Percentiles rank a stretch among this genome's conserved stretches.
Conservation (phyloP, 2,329 filamentous ascomycete species). For the Epicoccum sorghinum region DNA sequence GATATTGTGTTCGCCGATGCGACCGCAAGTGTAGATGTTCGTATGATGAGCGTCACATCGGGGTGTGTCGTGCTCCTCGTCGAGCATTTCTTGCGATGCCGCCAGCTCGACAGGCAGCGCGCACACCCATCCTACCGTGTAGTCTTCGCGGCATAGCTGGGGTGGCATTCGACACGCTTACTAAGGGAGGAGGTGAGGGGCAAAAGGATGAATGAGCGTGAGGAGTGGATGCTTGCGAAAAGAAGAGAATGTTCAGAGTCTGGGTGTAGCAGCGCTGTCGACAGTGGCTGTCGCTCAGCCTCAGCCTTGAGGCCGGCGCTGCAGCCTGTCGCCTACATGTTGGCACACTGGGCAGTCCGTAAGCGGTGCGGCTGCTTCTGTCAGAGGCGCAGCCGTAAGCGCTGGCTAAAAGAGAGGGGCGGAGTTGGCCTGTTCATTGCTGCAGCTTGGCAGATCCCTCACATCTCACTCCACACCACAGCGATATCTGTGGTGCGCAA, state of each 20-base stretch:
- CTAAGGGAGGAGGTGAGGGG: not conserved
- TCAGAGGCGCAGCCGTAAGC: conserved; percentile 5
- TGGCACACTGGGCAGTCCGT: not conserved
- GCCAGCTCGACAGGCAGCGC: conserved; percentile 20
- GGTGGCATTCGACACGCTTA: not conserved
- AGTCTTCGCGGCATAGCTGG: conserved; percentile 13
- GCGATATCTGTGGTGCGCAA: no score
- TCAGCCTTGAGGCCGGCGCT: conserved; percentile 19
- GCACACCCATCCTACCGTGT: conserved; percentile 25
- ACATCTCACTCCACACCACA: no score
- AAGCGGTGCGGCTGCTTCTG: not conserved
- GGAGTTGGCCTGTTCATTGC: no score
- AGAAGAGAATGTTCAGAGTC: not conserved
- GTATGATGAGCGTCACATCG: conserved; percentile 11
- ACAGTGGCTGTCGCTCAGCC: conserved; percentile 9
- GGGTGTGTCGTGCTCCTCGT: not conserved
- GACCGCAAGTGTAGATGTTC: conserved; percentile 30
- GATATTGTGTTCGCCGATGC: conserved; percentile 40
- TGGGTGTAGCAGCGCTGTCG: conserved; percentile 10
- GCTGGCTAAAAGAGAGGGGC: not conserved
- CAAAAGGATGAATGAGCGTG: not conserved
- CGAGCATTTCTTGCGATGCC: conserved; percentile 14
- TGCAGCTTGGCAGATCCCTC: no score
- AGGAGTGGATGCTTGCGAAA: conserved; percentile 6
- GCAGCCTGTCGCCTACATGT: conserved; percentile 4